A percentile compares a stretch with the other conserved stretches of the same genome.
Evolutionary conservation across 371 early-diverging fungal genomes (phyloP).

Genomic region (Mucor velutinosus): DNA sequence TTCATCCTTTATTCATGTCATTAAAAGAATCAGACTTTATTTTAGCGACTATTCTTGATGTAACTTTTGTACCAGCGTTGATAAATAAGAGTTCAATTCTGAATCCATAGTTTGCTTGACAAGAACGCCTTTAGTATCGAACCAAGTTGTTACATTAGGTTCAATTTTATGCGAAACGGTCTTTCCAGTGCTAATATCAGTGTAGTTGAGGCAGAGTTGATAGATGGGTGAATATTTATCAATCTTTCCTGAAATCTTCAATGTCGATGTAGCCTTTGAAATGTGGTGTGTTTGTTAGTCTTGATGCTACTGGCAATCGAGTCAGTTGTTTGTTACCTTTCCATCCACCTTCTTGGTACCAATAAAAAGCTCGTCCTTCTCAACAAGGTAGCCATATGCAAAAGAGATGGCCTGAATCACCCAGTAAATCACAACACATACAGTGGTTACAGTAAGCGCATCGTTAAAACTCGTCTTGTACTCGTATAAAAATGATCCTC

Average conservation of each 20-base stretch:
- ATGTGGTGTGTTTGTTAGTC: neutral
- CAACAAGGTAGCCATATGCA: conserved; percentile 31
- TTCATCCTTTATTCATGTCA: neutral
- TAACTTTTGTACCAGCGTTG: conserved; percentile 14
- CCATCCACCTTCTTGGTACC: conserved; percentile 32
- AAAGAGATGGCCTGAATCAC: conserved; percentile 26
- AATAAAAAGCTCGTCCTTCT: conserved; percentile 42
- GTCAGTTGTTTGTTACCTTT: conserved; percentile 14
- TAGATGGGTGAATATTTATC: conserved; percentile 34
- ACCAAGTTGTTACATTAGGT: conserved; percentile 38
- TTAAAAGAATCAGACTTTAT: neutral
- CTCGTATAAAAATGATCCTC: conserved; percentile 38
- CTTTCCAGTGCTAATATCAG: conserved; percentile 21
- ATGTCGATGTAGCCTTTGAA: conserved; percentile 15
- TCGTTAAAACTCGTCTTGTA: conserved; percentile 42
- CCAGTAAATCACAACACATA: conserved; percentile 41
- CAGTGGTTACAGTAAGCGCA: conserved; percentile 27
- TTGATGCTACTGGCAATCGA: neutral
- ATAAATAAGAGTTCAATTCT: conserved; percentile 23
- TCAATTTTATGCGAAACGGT: conserved; percentile 10
- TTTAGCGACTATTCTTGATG: conserved; percentile 28
- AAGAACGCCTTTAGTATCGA: conserved; percentile 34
- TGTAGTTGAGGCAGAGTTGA: conserved; percentile 20
- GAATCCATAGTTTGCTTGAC: conserved; percentile 26
- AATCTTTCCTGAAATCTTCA: conserved; percentile 27